A percentile compares a stretch with the other conserved stretches of the same genome.
Conservation (phyloP, 768 basidiomycete species). For the Termitomyces sp. region DNA sequence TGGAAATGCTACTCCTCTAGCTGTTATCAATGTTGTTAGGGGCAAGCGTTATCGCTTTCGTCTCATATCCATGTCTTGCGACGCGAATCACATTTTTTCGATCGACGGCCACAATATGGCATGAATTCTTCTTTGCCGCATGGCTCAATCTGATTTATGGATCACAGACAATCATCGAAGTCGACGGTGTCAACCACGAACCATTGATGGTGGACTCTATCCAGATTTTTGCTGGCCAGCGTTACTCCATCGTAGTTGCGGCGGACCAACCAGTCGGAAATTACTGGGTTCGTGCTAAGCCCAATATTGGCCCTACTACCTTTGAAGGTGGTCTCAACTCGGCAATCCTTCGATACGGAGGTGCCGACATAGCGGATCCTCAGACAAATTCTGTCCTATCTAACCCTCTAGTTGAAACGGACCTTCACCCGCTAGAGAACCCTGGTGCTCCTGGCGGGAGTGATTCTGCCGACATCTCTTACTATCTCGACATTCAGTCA, state of each 20-base stretch:
- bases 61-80: constrained; percentile 30
- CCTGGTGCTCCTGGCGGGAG: no score
- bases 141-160: background rate
- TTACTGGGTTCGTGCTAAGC: constrained; percentile 1
- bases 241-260: background rate
- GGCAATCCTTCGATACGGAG: no score
- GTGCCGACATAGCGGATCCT: no score
- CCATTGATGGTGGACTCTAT: background rate
- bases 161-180: background rate
- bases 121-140: background rate
- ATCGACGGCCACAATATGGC: constrained; percentile 44
- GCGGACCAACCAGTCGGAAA: background rate
- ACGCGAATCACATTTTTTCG: constrained; percentile 36
- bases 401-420: no score
- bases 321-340: no score
- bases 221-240: constrained; percentile 1
- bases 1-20: constrained; percentile 22
- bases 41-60: constrained; percentile 35
- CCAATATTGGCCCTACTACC: background rate
- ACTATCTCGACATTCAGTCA: no score
- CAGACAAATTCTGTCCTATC: no score
- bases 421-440: no score
- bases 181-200: background rate
- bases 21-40: constrained; percentile 31
- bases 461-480: no score